A percentile compares a stretch with the other conserved stretches of the same genome.
phyloP scores from a whole-genome alignment of 2,329 filamentous ascomycete species.

The Diaporthe velutina region DNA sequence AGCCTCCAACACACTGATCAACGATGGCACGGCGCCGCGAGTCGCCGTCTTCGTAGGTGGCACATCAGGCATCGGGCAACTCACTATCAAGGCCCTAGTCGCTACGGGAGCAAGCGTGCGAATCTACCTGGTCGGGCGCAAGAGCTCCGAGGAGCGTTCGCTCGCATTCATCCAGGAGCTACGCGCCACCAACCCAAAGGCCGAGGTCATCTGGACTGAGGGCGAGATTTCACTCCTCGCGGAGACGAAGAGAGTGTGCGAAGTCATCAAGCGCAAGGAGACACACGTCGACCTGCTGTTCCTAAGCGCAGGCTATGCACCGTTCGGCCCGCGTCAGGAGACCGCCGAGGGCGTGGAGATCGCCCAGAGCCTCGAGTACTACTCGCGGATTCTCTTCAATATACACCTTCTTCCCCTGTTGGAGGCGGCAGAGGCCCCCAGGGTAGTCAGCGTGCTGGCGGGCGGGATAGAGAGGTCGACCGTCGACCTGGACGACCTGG shows the following conservation, averaged over 20 bases:
- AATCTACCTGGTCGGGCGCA: constrained; percentile 59
- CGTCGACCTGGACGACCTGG: constrained; percentile 51
- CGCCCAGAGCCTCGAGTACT: constrained; percentile 55
- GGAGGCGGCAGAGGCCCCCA: constrained; percentile 43
- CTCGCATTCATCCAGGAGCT: constrained; percentile 53
- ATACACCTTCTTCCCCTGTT: constrained; percentile 57
- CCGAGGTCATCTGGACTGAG: constrained; percentile 57
- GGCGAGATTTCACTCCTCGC: constrained; percentile 54
- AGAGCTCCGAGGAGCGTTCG: constrained; percentile 48
- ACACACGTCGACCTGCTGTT: constrained; percentile 57
- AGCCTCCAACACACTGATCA: constrained; percentile 55
- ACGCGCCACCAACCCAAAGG: constrained; percentile 51
- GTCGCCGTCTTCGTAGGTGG: constrained; percentile 60
- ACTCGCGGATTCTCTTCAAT: constrained; percentile 58
- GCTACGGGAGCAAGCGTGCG: constrained; percentile 50
- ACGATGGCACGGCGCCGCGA: constrained; percentile 51
- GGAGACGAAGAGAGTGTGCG: constrained; percentile 55
- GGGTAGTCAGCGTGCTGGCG: constrained; percentile 51
- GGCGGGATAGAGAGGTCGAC: constrained; percentile 49
- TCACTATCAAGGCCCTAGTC: constrained; percentile 54
- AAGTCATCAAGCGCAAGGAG: constrained; percentile 54
- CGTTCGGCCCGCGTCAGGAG: constrained; percentile 53
- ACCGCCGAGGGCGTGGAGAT: constrained; percentile 59
- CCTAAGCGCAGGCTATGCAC: constrained; percentile 58
- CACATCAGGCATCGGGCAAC: constrained; percentile 60